Conservation (phyloP, 2,329 filamentous ascomycete genomes). For the Arthroderma uncinatum region DNA sequence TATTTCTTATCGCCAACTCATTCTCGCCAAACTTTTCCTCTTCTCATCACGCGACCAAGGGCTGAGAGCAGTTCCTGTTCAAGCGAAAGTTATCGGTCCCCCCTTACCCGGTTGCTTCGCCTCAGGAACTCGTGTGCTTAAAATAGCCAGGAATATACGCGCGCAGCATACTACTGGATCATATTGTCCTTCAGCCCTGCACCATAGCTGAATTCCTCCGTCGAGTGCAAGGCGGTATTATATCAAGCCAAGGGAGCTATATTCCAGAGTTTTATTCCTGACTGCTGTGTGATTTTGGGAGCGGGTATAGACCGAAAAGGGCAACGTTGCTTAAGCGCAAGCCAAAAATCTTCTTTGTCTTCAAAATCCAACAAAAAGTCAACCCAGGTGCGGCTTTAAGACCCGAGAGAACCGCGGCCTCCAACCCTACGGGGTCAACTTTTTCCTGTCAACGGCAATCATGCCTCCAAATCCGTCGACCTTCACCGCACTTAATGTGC, state of each 20-base stretch:
- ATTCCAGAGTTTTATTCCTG: not conserved
- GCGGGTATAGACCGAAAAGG: not conserved
- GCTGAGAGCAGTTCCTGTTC: not conserved
- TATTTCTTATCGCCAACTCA: not conserved
- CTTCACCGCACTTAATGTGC: slow-evolving; percentile 38
- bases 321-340: not conserved
- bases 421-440: not conserved
- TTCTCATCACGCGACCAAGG: slow-evolving; percentile 1
- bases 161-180: not conserved
- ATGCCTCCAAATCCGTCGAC: slow-evolving; percentile 37
- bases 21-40: not conserved
- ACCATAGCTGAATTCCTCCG: not conserved
- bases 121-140: not conserved
- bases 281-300: not conserved
- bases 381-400: not conserved
- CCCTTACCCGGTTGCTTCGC: not conserved
- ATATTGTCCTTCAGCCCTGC: not conserved
- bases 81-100: not conserved
- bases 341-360: not conserved
- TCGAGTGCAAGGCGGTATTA: not conserved
- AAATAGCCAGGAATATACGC: not conserved
- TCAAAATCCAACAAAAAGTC: not conserved
- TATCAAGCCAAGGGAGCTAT: not conserved
- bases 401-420: too few species aligned
- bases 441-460: slow-evolving; percentile 10